phyloP scores from a whole-genome alignment of 1,139 yeast species.

The Kodamaea arcana region DNA sequence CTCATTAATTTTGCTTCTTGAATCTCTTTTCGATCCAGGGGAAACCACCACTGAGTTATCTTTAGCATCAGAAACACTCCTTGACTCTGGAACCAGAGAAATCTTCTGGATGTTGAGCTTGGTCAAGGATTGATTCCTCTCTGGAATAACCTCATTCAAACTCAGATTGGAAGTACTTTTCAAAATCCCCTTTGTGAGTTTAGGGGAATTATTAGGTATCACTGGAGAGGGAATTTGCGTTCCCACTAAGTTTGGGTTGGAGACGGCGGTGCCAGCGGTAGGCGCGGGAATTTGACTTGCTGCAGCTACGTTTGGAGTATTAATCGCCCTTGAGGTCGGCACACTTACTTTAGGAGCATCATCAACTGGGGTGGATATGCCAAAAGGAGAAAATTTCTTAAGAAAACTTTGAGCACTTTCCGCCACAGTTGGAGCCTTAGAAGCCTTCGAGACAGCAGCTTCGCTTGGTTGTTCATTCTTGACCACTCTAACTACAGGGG shows the following conservation, averaged over 20 bases:
- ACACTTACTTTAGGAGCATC: not conserved
- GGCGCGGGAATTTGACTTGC: not conserved
- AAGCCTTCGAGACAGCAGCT: not conserved
- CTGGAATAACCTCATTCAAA: constrained; percentile 5
- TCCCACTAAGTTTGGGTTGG: not conserved
- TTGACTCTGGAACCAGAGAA: not conserved
- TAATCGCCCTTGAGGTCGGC: not conserved
- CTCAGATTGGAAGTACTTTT: constrained; percentile 3
- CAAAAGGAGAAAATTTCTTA: constrained; percentile 14
- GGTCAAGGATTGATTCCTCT: constrained; percentile 7
- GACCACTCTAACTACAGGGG: not conserved
- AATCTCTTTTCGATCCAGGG: constrained; percentile 5
- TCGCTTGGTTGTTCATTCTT: not conserved
- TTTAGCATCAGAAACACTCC: not conserved
- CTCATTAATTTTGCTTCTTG: constrained; percentile 14
- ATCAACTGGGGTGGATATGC: constrained; percentile 1
- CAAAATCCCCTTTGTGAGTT: not conserved
- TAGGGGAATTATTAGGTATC: not conserved
- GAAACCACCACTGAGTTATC: not conserved
- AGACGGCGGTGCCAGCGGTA: too few species aligned
- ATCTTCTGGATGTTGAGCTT: constrained; percentile 6
- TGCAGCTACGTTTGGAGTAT: not conserved
- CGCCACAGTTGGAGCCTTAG: constrained; percentile 3
- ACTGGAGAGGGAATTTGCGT: not conserved
- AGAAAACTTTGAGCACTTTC: constrained; percentile 11